These are phyloP conservation scores for Fusarium compactum DNA, from an alignment of 2,329 filamentous ascomycete genomes.

Conservation along the genomic window DNA sequence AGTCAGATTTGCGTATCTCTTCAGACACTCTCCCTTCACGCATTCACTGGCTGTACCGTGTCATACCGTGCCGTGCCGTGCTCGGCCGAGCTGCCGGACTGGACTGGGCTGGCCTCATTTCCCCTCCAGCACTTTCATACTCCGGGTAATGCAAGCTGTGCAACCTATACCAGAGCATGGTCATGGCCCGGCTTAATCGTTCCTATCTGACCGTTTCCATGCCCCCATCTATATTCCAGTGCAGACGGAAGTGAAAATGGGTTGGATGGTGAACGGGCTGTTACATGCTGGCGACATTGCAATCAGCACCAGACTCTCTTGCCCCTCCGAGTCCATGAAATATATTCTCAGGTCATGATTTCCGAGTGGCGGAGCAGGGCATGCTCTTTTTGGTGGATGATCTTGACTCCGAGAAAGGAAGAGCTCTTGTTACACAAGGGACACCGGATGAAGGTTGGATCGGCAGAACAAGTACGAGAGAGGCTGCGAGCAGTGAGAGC, in stretches of 20 bases:
- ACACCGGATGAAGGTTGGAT: constrained; percentile 23
- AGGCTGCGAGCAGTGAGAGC: background rate
- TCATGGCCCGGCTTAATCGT: background rate
- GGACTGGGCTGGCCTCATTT: background rate
- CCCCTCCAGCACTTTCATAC: constrained; percentile 5
- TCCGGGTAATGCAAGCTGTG: constrained; percentile 29
- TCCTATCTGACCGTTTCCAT: background rate
- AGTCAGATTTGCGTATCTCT: constrained; percentile 5
- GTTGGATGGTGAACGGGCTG: constrained; percentile 11
- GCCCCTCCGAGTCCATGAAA: background rate
- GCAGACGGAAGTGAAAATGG: constrained; percentile 31
- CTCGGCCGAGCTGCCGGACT: background rate
- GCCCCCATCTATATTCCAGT: constrained; percentile 16
- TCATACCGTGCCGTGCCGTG: constrained; percentile 1
- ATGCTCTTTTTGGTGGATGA: constrained; percentile 2
- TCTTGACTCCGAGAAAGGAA: constrained; percentile 15
- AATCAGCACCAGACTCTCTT: background rate
- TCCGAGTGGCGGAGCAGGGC: constrained; percentile 13
- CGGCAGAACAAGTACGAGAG: background rate
- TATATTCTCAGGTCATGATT: constrained; percentile 17
- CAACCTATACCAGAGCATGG: constrained; percentile 17
- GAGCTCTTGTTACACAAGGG: constrained; percentile 13
- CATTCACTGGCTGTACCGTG: background rate
- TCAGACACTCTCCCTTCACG: background rate
- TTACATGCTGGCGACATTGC: background rate